phyloP scores from a whole-genome alignment of 306 rosid genomes.

The Fragaria iinumae region DNA sequence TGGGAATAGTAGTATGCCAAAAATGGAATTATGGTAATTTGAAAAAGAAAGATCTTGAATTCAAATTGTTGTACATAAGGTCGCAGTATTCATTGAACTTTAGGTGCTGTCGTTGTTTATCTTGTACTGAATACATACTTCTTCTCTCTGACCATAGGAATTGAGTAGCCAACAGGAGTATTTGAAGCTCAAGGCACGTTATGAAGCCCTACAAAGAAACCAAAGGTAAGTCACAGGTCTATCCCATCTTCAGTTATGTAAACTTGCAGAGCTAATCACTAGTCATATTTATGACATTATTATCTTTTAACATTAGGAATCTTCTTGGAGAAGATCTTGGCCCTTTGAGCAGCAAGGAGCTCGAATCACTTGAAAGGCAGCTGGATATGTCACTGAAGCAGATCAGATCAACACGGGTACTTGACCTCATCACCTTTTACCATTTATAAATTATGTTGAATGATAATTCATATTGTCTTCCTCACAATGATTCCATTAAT shows the following conservation, averaged over 20 bases:
- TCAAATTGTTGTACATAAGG: neutral
- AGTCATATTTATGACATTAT: neutral
- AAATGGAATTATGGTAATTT: neutral
- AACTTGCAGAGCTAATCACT: neutral
- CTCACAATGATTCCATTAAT: neutral
- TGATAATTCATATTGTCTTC: neutral
- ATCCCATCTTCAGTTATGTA: neutral
- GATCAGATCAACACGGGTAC: slow-evolving; percentile 92
- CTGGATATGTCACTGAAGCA: slow-evolving; percentile 88
- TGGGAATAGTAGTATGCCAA: neutral
- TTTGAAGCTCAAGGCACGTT: slow-evolving; percentile 94
- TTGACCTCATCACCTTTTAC: neutral
- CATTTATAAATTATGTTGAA: neutral
- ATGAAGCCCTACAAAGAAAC: slow-evolving; percentile 75
- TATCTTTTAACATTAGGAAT: slow-evolving; percentile 44
- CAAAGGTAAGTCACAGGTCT: slow-evolving; percentile 54
- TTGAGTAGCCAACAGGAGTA: slow-evolving; percentile 97
- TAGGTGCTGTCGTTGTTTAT: neutral
- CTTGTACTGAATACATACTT: neutral
- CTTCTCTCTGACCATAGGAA: slow-evolving; percentile 43
- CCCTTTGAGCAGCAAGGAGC: slow-evolving; percentile 81
- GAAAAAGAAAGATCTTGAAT: neutral
- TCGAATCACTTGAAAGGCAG: slow-evolving; percentile 94
- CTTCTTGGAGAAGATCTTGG: slow-evolving; percentile 98
- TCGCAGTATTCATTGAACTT: neutral